Base-by-base conservation (phyloP, 805 yeast genomes). In the Scheffersomyces stipitis region DNA sequence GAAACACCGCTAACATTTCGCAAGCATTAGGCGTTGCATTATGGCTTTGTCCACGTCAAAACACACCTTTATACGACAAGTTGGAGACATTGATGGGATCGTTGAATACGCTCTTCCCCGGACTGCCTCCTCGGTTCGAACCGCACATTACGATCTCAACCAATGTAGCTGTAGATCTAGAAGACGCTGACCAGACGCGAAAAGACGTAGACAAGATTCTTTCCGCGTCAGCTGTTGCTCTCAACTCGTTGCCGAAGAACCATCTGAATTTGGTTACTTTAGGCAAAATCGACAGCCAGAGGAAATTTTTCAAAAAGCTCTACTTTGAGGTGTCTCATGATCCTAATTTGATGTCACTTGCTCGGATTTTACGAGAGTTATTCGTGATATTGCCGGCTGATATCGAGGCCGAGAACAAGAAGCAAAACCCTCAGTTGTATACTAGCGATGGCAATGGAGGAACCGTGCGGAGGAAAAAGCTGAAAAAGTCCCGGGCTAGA, bases 111-210 rank as follows among this genome's bases (percentile, higher is more conserved):
- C 62, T 84, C n/a, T 83, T 86, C 51, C 84, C 85, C 8, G 83
- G 80, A 34, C 71, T 58, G 37, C 80, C 88, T 1, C 83, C 84
- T 2, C 56, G 51, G 20, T 80, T 85, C 48, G 84, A 78, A 43
- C 95, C 95, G 3, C 95, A 86, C 54, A 70, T 86, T 24, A 86
- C 95, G 1, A 69, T 86, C 18, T 78, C 88, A 2, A 72, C 87
- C n/a, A 73, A 77, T 39, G 64, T 86, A 22, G 64, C 58, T 1
- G 62, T 81, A 18, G 60, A 67, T 38, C 44, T 63, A 41, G 58
- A 55, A 6, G 60, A 64, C 31, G 43, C 58, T 13, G 54, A 43
- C 9, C 58, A 66, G 17, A 64, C 71, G 9, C 70, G 71, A 28
- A 76, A 75, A 10, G 86, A 82, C 40, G 83, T 80, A 1, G 76